phyloP scores from a whole-genome alignment of 2,329 filamentous ascomycete genomes.

The Didymella exigua region DNA sequence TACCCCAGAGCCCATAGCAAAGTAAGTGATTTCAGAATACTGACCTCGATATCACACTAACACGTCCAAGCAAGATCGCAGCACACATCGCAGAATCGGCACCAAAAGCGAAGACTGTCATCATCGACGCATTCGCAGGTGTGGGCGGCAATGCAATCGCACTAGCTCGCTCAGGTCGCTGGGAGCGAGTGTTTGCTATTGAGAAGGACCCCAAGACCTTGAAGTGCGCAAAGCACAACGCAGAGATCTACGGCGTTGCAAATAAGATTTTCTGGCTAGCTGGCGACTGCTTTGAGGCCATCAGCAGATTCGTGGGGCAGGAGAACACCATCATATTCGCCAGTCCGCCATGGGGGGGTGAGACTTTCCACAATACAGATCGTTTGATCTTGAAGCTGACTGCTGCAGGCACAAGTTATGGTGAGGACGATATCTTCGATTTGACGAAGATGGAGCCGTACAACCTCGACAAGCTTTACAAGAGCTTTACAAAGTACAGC shows the following conservation, averaged over 20 bases:
- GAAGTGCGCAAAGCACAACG: constrained; percentile 91
- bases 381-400: constrained; percentile 10
- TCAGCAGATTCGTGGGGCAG: constrained; percentile 60
- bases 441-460: constrained; percentile 89
- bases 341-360: constrained; percentile 77
- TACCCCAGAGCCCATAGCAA: constrained; percentile 89
- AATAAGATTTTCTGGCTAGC: constrained; percentile 83
- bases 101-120: constrained; percentile 62
- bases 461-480: constrained; percentile 56
- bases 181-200: constrained; percentile 84
- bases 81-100: constrained; percentile 67
- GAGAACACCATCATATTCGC: constrained; percentile 68
- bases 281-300: constrained; percentile 81
- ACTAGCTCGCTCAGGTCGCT: constrained; percentile 81
- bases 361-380: constrained; percentile 25
- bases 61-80: constrained; percentile 68
- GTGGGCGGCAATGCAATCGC: constrained; percentile 94
- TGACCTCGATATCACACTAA: constrained; percentile 9
- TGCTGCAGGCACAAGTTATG: constrained; percentile 64
- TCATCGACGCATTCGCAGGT: constrained; percentile 90
- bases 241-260: constrained; percentile 78
- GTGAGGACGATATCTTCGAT: constrained; percentile 75
- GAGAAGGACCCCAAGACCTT: constrained; percentile 82
- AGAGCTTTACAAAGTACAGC: constrained; percentile 47
- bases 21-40: constrained; percentile 55